Base-by-base conservation (phyloP, 169 alveolate species). In the Perkinsus chesapeaki region DNA sequence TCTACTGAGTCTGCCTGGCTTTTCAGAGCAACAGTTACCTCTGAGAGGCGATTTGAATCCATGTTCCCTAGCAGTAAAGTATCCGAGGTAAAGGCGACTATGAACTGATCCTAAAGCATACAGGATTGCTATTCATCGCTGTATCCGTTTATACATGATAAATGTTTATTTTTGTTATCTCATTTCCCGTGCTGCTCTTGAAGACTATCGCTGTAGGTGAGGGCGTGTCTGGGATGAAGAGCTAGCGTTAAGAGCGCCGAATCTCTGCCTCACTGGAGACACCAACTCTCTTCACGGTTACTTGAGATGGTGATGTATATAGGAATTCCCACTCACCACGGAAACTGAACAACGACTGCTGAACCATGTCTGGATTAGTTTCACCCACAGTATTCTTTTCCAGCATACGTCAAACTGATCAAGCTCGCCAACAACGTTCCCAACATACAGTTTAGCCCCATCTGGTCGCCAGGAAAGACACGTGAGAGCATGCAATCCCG, bases 271-370 rank as follows among this genome's bases (percentile, higher is more conserved):
- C 27, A 7, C 82, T 16, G 27, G 82, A 27, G 27, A 23, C 82
- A 60, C 72, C 38, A 37, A 96, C 95, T 91, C 96, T 96, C 96
- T 97, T 97, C 36, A 98, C 98, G 39, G 97, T 97, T 27, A 98
- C 98, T 94, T 97, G 98, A 36, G 97, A 95, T 91, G 97, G 97
- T 9, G 99, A 97, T 43, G 97, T 98, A 94, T 97, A 97, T 43
- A 97, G 96, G 92, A 98, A 96, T 94, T 98, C 99, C 93, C 97
- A 97, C 91, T 96, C 96, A 48, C 98, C 98, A 92, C 97, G 97
- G 94, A 97, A 98, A 20, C 95, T 92, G 16, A 16, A 39, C 39
- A 43, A 43, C 5, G 92, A 27, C 3, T 9, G 73, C 48, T 38
- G 0, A 12, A 39, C 20, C 10, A 7, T 39, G 72, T 27, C 16